Evolutionary conservation across 1,284 basidiomycete species (phyloP).

Genomic region (Puccinia triticina): DNA sequence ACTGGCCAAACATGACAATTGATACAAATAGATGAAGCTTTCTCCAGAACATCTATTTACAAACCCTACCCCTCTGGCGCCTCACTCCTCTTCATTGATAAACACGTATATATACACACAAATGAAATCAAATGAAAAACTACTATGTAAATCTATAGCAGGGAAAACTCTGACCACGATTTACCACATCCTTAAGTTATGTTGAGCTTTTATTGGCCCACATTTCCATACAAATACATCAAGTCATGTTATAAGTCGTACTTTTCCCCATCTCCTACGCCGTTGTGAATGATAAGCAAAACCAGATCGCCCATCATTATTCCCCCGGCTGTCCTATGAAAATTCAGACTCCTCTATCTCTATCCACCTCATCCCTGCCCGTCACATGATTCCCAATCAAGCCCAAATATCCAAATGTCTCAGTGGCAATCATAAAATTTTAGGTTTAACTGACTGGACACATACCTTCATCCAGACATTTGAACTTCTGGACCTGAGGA

Average conservation of each 20-base stretch:
- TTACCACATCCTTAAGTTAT: not conserved
- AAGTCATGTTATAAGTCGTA: not conserved
- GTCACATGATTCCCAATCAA: not conserved
- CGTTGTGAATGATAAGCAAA: not conserved
- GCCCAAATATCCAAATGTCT: not conserved
- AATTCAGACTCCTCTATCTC: not conserved
- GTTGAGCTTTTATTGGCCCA: not conserved
- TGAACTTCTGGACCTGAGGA: not conserved
- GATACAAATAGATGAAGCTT: not conserved
- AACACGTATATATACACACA: not conserved
- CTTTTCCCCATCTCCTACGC: not conserved
- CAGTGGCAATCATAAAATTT: not conserved
- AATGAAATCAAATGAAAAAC: not conserved
- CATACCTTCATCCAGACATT: constrained; percentile 1
- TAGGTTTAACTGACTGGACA: not conserved
- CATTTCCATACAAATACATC: not conserved
- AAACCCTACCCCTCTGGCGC: not conserved
- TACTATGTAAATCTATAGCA: not conserved
- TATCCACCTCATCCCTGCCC: not conserved
- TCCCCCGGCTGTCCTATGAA: not conserved
- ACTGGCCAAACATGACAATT: not conserved
- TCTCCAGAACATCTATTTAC: not conserved
- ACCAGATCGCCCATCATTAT: not conserved
- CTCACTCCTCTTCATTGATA: not conserved
- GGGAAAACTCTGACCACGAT: not conserved